These are phyloP conservation scores for Malassezia pachydermatis DNA, from an alignment of 1,284 basidiomycete species.

Conservation along the genomic window DNA sequence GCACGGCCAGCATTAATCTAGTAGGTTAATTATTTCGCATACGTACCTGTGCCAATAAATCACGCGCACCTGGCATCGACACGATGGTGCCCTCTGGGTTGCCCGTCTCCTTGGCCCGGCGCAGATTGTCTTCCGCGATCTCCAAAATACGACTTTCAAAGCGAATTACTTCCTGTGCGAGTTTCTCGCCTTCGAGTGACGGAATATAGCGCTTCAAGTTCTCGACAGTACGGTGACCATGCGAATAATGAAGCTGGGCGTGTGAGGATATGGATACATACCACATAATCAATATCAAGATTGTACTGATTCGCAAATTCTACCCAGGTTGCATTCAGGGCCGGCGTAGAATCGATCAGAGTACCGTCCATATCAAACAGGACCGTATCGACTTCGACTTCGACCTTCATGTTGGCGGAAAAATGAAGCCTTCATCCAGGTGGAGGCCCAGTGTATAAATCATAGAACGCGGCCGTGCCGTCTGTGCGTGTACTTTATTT, in stretches of 20 bases:
- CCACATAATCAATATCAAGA: slow-evolving; percentile 40
- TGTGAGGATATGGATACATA: slow-evolving; percentile 5
- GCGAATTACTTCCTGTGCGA: slow-evolving; percentile 27
- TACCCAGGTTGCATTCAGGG: slow-evolving; percentile 42
- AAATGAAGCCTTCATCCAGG: too few species aligned
- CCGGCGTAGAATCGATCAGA: slow-evolving; percentile 44
- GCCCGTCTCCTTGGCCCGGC: slow-evolving; percentile 19
- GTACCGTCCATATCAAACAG: slow-evolving; percentile 49
- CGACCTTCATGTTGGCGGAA: slow-evolving; percentile 5
- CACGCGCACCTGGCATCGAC: slow-evolving; percentile 38
- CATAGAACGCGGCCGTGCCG: background rate
- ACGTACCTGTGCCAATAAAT: slow-evolving; percentile 27
- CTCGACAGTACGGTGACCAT: slow-evolving; percentile 44
- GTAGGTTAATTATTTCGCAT: background rate
- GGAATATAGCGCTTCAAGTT: slow-evolving; percentile 42
- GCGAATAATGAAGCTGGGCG: slow-evolving; percentile 29
- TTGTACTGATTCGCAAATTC: slow-evolving; percentile 36
- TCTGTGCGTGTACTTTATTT: background rate
- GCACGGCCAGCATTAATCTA: slow-evolving; percentile 9
- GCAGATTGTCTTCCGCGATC: slow-evolving; percentile 24
- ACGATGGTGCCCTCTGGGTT: slow-evolving; percentile 30
- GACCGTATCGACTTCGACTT: slow-evolving; percentile 32
- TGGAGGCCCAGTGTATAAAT: background rate
- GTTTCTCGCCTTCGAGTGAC: slow-evolving; percentile 25
- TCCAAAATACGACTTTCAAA: slow-evolving; percentile 43